Percentiles rank a stretch among this genome's conserved stretches.
Conservation (phyloP, 2,329 filamentous ascomycete genomes). For the Xylariaceae sp. region DNA sequence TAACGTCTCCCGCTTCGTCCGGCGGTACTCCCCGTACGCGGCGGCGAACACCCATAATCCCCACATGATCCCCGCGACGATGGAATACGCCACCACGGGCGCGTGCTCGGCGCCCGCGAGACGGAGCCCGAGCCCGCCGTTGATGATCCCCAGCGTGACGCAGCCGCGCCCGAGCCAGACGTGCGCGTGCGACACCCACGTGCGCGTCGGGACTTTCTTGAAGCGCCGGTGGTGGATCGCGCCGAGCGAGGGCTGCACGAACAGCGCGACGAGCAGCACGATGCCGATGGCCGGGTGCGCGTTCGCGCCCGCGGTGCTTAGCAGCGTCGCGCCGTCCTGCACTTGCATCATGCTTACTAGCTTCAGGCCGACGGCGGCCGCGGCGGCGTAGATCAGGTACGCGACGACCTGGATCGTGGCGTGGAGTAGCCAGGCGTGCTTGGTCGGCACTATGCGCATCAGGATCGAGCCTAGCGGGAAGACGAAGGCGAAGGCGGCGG, state of each 20-base stretch:
- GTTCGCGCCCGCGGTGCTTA: slow-evolving; percentile 33
- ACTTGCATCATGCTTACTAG: slow-evolving; percentile 35
- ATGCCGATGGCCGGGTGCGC: slow-evolving; percentile 47
- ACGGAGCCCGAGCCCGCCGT: slow-evolving; percentile 43
- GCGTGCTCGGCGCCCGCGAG: slow-evolving; percentile 32
- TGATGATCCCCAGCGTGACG: slow-evolving; percentile 42
- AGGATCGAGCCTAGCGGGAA: slow-evolving; percentile 44
- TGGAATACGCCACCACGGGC: slow-evolving; percentile 37
- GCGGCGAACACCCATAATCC: slow-evolving; percentile 37
- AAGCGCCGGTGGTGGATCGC: slow-evolving; percentile 41
- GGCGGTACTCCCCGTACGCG: slow-evolving; percentile 31
- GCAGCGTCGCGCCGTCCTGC: slow-evolving; percentile 27
- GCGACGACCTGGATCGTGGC: slow-evolving; percentile 38
- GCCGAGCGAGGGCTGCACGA: slow-evolving; percentile 42
- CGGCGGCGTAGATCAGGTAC: slow-evolving; percentile 37
- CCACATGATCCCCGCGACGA: slow-evolving; percentile 38
- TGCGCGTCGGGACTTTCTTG: slow-evolving; percentile 37
- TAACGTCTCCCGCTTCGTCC: slow-evolving; percentile 1
- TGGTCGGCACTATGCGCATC: slow-evolving; percentile 38
- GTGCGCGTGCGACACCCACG: slow-evolving; percentile 42
- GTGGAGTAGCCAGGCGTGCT: slow-evolving; percentile 38
- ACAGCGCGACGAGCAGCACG: slow-evolving; percentile 37
- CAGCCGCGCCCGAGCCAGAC: slow-evolving; percentile 40
- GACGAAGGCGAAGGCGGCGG: slow-evolving; percentile 40
- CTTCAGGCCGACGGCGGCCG: slow-evolving; percentile 41